phyloP scores from a whole-genome alignment of 768 basidiomycete species.

The Erythrobasidium yunnanense region DNA sequence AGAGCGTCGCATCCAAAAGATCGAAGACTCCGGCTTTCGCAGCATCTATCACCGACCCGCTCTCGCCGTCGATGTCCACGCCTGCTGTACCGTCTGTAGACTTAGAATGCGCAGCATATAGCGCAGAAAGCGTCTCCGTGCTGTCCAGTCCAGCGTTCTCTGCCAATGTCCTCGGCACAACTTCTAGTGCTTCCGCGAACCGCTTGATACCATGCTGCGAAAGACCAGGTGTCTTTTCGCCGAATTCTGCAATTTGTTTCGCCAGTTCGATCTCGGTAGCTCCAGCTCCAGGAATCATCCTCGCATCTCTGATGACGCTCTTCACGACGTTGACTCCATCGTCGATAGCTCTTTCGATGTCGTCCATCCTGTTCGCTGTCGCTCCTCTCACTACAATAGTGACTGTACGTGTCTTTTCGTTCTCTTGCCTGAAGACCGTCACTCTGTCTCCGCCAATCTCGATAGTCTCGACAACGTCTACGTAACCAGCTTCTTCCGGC shows the following conservation, averaged over 20 bases:
- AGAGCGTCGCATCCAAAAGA: conserved; percentile 76
- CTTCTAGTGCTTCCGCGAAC: conserved; percentile 80
- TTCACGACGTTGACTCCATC: conserved; percentile 96
- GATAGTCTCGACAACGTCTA: conserved; percentile 87
- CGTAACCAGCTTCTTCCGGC: conserved; percentile 84
- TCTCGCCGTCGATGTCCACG: conserved; percentile 77
- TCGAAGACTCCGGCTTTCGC: conserved; percentile 57
- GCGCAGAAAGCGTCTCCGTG: conserved; percentile 74
- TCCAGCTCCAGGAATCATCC: conserved; percentile 87
- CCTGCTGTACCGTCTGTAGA: conserved; percentile 61
- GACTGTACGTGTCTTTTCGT: conserved; percentile 72
- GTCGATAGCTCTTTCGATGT: conserved; percentile 89
- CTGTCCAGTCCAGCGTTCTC: conserved; percentile 88
- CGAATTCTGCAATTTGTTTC: conserved; percentile 69
- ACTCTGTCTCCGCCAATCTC: conserved; percentile 98
- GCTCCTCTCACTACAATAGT: conserved; percentile 93
- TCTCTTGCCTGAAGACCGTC: conserved; percentile 84
- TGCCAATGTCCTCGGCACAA: conserved; percentile 79
- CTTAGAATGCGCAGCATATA: conserved; percentile 82
- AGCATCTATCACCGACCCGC: conserved; percentile 59
- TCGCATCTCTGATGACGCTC: conserved; percentile 72
- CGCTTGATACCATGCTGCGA: conserved; percentile 86
- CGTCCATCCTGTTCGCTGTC: conserved; percentile 85
- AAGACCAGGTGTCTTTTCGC: conserved; percentile 75
- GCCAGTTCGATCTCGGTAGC: conserved; percentile 90